Evolutionary conservation across 1,284 basidiomycete genomes (phyloP).

Genomic region (Boletus sp.): DNA sequence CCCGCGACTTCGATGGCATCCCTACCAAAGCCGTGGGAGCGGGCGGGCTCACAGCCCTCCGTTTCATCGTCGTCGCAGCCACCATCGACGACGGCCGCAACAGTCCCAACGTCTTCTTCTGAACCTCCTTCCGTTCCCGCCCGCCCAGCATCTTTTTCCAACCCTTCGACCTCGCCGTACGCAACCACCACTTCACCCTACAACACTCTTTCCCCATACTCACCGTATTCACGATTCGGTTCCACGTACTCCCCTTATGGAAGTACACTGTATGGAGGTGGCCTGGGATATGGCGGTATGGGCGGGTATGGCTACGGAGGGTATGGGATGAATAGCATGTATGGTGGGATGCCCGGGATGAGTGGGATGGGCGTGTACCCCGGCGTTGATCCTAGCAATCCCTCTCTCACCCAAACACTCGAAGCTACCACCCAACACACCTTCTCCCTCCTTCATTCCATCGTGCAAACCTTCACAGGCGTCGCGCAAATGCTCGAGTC

Average conservation of each 20-base stretch:
- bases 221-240: conserved; percentile 48
- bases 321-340: conserved; percentile 42
- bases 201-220: conserved; percentile 28
- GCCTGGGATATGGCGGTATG: conserved; percentile 34
- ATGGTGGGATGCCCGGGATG: conserved; percentile 43
- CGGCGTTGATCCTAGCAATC: conserved; percentile 45
- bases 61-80: conserved; percentile 24
- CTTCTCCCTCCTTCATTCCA: conserved; percentile 89
- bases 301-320: conserved; percentile 35
- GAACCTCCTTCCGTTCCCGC: conserved; percentile 33
- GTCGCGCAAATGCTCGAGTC: conserved; percentile 97
- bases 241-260: conserved; percentile 40
- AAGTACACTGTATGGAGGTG: conserved; percentile 45
- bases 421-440: conserved; percentile 89
- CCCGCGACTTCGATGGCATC: conserved; percentile 56
- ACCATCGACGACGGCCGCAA: conserved; percentile 18
- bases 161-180: conserved; percentile 28
- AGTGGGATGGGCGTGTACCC: conserved; percentile 44
- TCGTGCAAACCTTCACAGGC: conserved; percentile 94
- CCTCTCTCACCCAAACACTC: conserved; percentile 81
- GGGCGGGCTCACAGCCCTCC: conserved; percentile 41
- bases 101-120: conserved; percentile 14
- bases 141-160: conserved; percentile 41
- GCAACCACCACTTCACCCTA: conserved; percentile 30
- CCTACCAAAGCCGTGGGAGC: conserved; percentile 85